Conservation (phyloP, 768 basidiomycete genomes). For the Suillus spraguei region DNA sequence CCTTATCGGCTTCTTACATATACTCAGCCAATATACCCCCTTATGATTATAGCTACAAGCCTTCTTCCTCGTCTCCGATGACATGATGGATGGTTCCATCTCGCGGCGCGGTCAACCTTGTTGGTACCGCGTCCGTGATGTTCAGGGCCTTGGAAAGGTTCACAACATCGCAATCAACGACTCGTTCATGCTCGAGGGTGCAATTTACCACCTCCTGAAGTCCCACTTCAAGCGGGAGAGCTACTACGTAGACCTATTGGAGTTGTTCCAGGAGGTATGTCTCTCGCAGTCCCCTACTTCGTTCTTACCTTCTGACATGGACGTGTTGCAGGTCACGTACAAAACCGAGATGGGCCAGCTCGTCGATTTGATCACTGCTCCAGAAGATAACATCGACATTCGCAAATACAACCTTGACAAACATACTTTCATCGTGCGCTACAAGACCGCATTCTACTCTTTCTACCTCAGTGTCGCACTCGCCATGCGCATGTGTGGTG, state of each 20-base stretch:
- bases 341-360: conserved; percentile 97
- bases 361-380: conserved; percentile 94
- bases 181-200: conserved; percentile 91
- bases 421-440: conserved; percentile 90
- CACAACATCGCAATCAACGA: conserved; percentile 91
- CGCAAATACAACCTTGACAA: conserved; percentile 84
- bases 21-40: neutral
- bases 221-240: conserved; percentile 77
- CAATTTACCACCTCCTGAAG: conserved; percentile 91
- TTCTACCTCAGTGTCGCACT: conserved; percentile 99
- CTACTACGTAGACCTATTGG: conserved; percentile 89
- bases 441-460: conserved; percentile 98
- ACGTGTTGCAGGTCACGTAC: conserved; percentile 55
- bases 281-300: neutral
- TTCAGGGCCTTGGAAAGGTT: conserved; percentile 34
- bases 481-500: conserved; percentile 77
- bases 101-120: conserved; percentile 95
- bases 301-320: neutral
- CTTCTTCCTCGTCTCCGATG: conserved; percentile 95
- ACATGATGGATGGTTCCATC: conserved; percentile 96
- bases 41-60: conserved; percentile 79
- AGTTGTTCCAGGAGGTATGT: conserved; percentile 85
- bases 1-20: conserved; percentile 1
- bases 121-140: conserved; percentile 74
- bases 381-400: conserved; percentile 87